Evolutionary conservation across 371 early-diverging fungal species (phyloP), one percentile per base, ranked within the genome.

Genomic region (Mortierella sp.): DNA sequence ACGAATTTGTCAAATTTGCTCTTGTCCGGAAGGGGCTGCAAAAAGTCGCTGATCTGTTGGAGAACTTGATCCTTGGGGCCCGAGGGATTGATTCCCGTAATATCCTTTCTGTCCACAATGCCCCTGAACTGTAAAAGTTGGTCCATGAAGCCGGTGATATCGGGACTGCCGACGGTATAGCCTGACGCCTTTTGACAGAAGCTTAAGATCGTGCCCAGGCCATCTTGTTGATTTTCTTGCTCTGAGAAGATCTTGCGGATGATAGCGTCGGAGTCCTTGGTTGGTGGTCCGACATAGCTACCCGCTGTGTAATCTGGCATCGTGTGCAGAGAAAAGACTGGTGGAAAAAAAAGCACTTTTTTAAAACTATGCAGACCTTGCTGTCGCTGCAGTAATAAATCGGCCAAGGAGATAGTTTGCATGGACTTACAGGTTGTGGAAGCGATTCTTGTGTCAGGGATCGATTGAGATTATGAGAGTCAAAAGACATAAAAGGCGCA

Each of bases 231-330:
- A 44, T 58, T 70, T 13, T 26, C 37, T 40, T 45, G 70, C n/a
- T 70, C 61, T 14, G 61, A 34, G 29, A 70, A 70, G 45, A 53
- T 58, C 70, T 41, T 70, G 70, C 61, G 70, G 2, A 58, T 26
- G 5, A 13, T 61, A 4, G 70, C 70, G 45, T 31, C 34, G 16
- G 70, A 61, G 8, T 70, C 58, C 10, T 26, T 31, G 24, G 70
- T 58, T 4, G 26, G 37, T 4, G 68, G 24, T 34, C 70, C 67
- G 9, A 34, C 22, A 22, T 70, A 70, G 31, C 19, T 58, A 22
- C 70, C 70, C 41, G 48, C 70, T 4, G 70, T 58, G n/a, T n/a
- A n/a, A n/a, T n/a, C n/a, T n/a, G n/a, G n/a, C n/a, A n/a, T n/a
- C n/a, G n/a, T n/a, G n/a, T n/a, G n/a, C n/a, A n/a, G n/a, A n/a